Evolutionary conservation across 2,329 filamentous ascomycete species (phyloP).

Genomic region (Didymella arachidicola): DNA sequence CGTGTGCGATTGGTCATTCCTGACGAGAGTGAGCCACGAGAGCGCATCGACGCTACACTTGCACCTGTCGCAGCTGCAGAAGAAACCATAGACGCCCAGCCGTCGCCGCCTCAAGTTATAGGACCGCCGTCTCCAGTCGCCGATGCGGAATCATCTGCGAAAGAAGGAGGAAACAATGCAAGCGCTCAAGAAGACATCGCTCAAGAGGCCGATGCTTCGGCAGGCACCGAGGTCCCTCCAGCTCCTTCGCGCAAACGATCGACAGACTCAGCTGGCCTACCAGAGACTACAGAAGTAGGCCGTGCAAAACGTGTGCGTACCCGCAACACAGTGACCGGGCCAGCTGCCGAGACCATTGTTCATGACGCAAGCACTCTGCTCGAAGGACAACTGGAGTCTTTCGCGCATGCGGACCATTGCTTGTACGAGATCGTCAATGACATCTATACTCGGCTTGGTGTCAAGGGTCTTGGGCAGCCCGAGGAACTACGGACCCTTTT

Average conservation of each 20-base stretch:
- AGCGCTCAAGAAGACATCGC: constrained; percentile 29
- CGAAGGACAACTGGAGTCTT: constrained; percentile 62
- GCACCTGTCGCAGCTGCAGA: constrained; percentile 13
- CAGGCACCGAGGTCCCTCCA: constrained; percentile 45
- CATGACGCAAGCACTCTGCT: constrained; percentile 64
- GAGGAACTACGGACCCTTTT: constrained; percentile 47
- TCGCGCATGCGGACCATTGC: constrained; percentile 64
- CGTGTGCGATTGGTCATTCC: constrained; percentile 55
- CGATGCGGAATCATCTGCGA: background rate
- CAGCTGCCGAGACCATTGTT: constrained; percentile 54
- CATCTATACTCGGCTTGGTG: constrained; percentile 61
- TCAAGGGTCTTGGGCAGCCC: constrained; percentile 56
- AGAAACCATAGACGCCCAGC: background rate
- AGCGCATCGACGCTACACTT: constrained; percentile 18
- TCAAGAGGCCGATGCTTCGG: constrained; percentile 24
- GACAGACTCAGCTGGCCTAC: constrained; percentile 65
- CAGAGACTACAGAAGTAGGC: constrained; percentile 64
- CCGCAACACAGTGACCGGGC: constrained; percentile 63
- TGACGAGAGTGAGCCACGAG: constrained; percentile 26
- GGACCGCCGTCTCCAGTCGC: constrained; percentile 2
- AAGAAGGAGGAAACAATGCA: background rate
- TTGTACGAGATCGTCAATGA: constrained; percentile 63
- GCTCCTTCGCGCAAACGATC: constrained; percentile 65
- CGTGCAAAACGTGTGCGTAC: constrained; percentile 68
- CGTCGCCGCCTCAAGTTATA: constrained; percentile 10